These are phyloP conservation scores for Fusarium irregulare DNA, from an alignment of 2,329 filamentous ascomycete genomes.

Conservation along the genomic window DNA sequence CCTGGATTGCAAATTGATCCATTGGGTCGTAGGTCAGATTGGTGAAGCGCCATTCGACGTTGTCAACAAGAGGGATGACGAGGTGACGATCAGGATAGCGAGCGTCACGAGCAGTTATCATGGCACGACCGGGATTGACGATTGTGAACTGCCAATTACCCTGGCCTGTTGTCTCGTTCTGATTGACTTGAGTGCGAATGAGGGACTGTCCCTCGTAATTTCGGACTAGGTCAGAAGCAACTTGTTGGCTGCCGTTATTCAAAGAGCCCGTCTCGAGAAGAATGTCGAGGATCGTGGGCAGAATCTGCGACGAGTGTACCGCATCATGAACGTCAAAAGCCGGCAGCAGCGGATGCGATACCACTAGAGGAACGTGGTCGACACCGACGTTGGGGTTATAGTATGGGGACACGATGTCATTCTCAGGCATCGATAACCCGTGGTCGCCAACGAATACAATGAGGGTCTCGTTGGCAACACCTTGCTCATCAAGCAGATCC, in stretches of 20 bases:
- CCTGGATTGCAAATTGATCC: slow-evolving; percentile 42
- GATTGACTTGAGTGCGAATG: slow-evolving; percentile 38
- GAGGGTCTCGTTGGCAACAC: slow-evolving; percentile 50
- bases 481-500: slow-evolving; percentile 48
- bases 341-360: slow-evolving; percentile 49
- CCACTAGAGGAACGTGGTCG: slow-evolving; percentile 47
- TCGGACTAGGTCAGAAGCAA: slow-evolving; percentile 39
- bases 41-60: slow-evolving; percentile 50
- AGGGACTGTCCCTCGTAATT: slow-evolving; percentile 51
- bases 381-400: slow-evolving; percentile 49
- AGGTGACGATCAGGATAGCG: slow-evolving; percentile 47
- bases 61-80: slow-evolving; percentile 48
- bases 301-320: slow-evolving; percentile 47
- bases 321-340: slow-evolving; percentile 45
- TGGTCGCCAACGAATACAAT: slow-evolving; percentile 51
- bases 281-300: slow-evolving; percentile 50
- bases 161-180: slow-evolving; percentile 33
- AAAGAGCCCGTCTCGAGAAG: slow-evolving; percentile 48
- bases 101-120: slow-evolving; percentile 49
- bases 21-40: slow-evolving; percentile 44
- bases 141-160: slow-evolving; percentile 51
- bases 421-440: slow-evolving; percentile 50
- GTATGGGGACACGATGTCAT: slow-evolving; percentile 46
- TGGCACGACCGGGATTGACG: slow-evolving; percentile 49
- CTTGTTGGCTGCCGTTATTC: slow-evolving; percentile 31